A percentile compares a stretch with the other conserved stretches of the same genome.
These are phyloP conservation scores for Pythium coloratum DNA, from an alignment of 352 stramenopile genomes.

Conservation along the genomic window DNA sequence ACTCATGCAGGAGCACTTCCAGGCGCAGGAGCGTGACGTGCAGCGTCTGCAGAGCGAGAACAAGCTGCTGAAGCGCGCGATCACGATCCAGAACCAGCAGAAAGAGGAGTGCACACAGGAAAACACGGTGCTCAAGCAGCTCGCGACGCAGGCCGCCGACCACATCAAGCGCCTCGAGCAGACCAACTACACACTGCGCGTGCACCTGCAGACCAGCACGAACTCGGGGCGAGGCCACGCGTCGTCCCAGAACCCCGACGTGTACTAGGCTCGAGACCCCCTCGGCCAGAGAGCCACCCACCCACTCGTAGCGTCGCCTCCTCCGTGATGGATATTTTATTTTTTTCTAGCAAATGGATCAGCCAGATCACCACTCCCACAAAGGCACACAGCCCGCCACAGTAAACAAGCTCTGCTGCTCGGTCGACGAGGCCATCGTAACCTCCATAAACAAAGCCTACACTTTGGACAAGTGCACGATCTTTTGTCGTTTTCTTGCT, in stretches of 20 bases:
- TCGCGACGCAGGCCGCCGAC: constrained; percentile 77
- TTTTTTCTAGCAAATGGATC: not conserved
- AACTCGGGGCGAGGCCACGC: constrained; percentile 30
- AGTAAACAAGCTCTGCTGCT: not conserved
- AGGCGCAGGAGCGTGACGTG: constrained; percentile 50
- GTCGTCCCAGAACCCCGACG: constrained; percentile 57
- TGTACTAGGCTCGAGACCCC: constrained; percentile 44
- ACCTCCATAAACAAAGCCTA: not conserved
- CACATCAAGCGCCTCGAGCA: constrained; percentile 87
- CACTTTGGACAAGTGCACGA: not conserved
- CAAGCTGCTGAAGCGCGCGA: constrained; percentile 80
- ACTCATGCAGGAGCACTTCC: constrained; percentile 40
- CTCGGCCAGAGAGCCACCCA: not conserved
- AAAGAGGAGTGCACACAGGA: constrained; percentile 81
- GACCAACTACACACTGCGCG: constrained; percentile 83
- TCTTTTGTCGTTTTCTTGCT: not conserved
- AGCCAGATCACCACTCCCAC: not conserved
- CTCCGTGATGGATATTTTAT: constrained; percentile 29
- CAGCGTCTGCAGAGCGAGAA: constrained; percentile 80
- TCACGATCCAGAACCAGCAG: constrained; percentile 87
- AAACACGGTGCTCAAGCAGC: constrained; percentile 68
- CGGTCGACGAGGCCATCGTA: not conserved
- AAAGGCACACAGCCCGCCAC: not conserved
- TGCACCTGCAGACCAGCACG: constrained; percentile 85
- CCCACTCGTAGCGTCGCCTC: not conserved